A percentile compares a stretch with the other conserved stretches of the same genome.
Evolutionary conservation across 352 stramenopile genomes (phyloP).

Genomic region (Thraustotheca clavata): DNA sequence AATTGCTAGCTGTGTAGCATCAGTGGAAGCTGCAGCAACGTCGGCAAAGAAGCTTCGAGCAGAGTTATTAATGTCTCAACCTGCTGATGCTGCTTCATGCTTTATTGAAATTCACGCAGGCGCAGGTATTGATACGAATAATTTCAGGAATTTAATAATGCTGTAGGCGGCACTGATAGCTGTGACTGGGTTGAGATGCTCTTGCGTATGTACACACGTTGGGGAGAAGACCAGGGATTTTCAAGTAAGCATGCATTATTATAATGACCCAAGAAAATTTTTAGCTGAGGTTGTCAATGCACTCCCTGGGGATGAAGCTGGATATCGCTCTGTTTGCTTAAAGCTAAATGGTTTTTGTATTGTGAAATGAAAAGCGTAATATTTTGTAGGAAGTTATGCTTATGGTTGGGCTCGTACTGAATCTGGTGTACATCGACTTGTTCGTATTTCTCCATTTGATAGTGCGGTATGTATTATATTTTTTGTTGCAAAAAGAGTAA

Average conservation of each 20-base stretch:
- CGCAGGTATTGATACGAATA: slow-evolving; percentile 32
- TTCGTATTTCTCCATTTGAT: slow-evolving; percentile 94
- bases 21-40: slow-evolving; percentile 30
- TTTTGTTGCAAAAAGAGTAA: not conserved
- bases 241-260: no score
- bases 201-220: slow-evolving; percentile 91
- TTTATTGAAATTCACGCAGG: slow-evolving; percentile 76
- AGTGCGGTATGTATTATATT: slow-evolving; percentile 71
- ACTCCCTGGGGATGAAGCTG: slow-evolving; percentile 65
- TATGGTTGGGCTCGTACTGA: slow-evolving; percentile 93
- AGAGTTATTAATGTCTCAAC: slow-evolving; percentile 46
- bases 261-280: slow-evolving; percentile 26
- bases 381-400: slow-evolving; percentile 43
- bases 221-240: slow-evolving; percentile 36
- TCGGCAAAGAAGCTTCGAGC: slow-evolving; percentile 48
- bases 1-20: slow-evolving; percentile 37
- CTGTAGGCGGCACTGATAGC: slow-evolving; percentile 88
- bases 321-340: slow-evolving; percentile 54
- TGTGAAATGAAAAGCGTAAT: not conserved
- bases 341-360: slow-evolving; percentile 34
- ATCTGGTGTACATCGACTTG: slow-evolving; percentile 92
- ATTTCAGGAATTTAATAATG: not conserved
- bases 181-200: slow-evolving; percentile 96
- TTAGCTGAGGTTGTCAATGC: slow-evolving; percentile 80
- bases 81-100: slow-evolving; percentile 51